These are phyloP conservation scores for Filobasidium floriforme DNA, from an alignment of 768 basidiomycete species.

Conservation along the genomic window DNA sequence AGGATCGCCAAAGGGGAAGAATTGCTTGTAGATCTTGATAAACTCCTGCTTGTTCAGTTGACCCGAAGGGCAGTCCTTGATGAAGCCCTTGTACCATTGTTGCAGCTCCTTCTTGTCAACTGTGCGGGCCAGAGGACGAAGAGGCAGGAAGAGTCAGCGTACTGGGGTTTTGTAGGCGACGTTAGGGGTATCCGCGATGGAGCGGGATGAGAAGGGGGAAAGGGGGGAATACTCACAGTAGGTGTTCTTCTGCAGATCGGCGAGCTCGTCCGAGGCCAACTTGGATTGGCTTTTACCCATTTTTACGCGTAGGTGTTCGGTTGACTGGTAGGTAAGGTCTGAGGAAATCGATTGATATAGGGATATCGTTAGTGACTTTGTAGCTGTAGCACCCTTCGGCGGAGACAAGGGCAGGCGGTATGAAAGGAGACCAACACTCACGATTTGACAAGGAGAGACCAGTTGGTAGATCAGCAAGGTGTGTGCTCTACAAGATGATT, in stretches of 20 bases:
- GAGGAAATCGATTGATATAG: neutral
- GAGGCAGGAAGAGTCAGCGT: too few relatives aligned
- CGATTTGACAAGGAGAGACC: neutral
- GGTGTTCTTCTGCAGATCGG: conserved; percentile 93
- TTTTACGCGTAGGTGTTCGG: conserved; percentile 29
- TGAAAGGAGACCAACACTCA: neutral
- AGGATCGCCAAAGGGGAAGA: conserved; percentile 99
- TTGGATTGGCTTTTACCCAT: conserved; percentile 99
- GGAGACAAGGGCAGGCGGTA: neutral
- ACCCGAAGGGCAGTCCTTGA: conserved; percentile 96
- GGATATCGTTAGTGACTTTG: neutral
- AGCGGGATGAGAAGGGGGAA: neutral
- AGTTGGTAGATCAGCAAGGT: too few relatives aligned
- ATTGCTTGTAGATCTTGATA: conserved; percentile 96
- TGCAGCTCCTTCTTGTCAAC: conserved; percentile 46
- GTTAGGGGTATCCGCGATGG: too few relatives aligned
- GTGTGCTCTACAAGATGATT: too few relatives aligned
- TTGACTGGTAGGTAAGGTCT: neutral
- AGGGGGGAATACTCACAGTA: conserved; percentile 58
- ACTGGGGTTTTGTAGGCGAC: too few relatives aligned
- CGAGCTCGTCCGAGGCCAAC: conserved; percentile 83
- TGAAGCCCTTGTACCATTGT: conserved; percentile 87
- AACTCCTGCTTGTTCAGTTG: conserved; percentile 90
- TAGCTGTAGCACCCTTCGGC: neutral
- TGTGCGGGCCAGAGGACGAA: conserved; percentile 7